Evolutionary conservation across 306 rosid species (phyloP).

Genomic region (Cotoneaster glaucophyllus): DNA sequence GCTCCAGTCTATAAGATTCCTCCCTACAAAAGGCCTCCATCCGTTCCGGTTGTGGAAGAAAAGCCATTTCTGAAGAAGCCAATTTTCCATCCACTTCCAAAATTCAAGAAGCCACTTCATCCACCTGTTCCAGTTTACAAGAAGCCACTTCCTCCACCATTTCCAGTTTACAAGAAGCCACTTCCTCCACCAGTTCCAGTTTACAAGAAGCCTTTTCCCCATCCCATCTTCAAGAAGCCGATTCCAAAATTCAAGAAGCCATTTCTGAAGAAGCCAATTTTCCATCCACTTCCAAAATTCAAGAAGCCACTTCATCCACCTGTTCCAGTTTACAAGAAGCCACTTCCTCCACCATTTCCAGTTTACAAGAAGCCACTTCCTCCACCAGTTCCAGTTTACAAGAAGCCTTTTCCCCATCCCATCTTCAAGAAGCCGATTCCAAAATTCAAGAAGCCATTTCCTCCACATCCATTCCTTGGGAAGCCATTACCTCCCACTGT

Average conservation of each 20-base stretch:
- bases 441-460: background rate
- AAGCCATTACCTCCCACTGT: slow-evolving; percentile 5
- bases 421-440: slow-evolving; percentile 5
- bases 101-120: background rate
- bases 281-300: too few relatives aligned
- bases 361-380: slow-evolving; percentile 1
- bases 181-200: background rate
- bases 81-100: background rate
- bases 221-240: background rate
- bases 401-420: background rate
- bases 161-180: slow-evolving; percentile 13
- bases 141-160: background rate
- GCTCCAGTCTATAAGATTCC: slow-evolving; percentile 11
- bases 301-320: slow-evolving; percentile 7
- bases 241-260: slow-evolving; percentile 1
- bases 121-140: background rate
- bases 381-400: background rate
- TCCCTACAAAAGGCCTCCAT: background rate
- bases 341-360: background rate
- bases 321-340: slow-evolving; percentile 1
- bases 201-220: background rate
- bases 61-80: slow-evolving; percentile 12
- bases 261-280: background rate
- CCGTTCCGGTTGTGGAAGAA: background rate
- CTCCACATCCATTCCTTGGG: background rate